Evolutionary conservation across 2,329 filamentous ascomycete species (phyloP).

Genomic region (Ceratocystis variospora): DNA sequence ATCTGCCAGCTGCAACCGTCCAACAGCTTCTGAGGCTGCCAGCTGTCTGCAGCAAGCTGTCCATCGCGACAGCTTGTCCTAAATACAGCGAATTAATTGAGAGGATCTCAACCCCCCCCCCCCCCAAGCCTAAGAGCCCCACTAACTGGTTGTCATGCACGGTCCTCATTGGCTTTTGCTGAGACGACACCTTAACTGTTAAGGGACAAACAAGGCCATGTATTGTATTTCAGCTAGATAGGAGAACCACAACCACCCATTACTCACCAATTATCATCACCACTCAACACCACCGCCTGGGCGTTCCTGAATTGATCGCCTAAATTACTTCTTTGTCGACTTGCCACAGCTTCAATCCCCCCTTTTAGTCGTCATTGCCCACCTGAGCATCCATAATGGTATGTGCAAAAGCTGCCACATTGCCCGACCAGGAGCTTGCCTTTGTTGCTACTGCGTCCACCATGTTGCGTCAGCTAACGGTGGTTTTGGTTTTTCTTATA

Average conservation of each 20-base stretch:
- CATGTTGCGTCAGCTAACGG: neutral
- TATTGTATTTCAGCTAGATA: conserved; percentile 15
- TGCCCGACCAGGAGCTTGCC: neutral
- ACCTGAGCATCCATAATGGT: conserved; percentile 10
- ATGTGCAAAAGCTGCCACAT: neutral
- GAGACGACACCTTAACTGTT: conserved; percentile 19
- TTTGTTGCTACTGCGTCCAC: neutral
- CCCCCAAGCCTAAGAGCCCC: conserved; percentile 7
- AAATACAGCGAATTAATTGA: conserved; percentile 14
- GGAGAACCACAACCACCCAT: conserved; percentile 5
- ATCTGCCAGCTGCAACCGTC: neutral
- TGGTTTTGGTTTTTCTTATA: conserved; percentile 27
- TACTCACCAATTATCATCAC: neutral
- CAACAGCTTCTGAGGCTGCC: neutral
- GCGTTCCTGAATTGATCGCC: neutral
- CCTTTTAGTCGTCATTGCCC: neutral
- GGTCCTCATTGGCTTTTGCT: conserved; percentile 10
- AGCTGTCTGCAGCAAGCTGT: neutral
- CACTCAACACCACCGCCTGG: neutral
- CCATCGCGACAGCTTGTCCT: conserved; percentile 23
- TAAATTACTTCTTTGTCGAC: neutral
- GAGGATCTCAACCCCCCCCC: neutral
- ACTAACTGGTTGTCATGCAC: conserved; percentile 12
- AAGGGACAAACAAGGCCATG: conserved; percentile 17
- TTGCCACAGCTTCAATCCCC: neutral